Conservation (phyloP, 345 rosid species). For the Populus simonii region DNA sequence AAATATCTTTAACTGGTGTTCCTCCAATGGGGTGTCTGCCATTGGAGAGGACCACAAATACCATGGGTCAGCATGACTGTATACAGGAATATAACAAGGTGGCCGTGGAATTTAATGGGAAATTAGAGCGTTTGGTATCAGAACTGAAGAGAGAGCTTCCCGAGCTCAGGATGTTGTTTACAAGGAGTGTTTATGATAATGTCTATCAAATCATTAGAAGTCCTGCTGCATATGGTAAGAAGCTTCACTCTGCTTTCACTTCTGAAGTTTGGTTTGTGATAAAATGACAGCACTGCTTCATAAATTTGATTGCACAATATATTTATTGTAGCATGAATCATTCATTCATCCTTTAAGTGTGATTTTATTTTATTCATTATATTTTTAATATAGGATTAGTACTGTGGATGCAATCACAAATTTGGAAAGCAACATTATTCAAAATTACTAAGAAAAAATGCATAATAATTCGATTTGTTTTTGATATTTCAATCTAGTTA, state of each 20-base stretch:
- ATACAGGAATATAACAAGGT: constrained; percentile 55
- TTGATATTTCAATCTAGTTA: too few relatives aligned
- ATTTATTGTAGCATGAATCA: not conserved
- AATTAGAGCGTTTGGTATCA: constrained; percentile 32
- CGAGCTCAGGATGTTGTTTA: constrained; percentile 43
- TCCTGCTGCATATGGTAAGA: constrained; percentile 44
- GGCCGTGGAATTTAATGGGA: constrained; percentile 56
- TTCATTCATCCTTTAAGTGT: not conserved
- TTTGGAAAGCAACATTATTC: too few relatives aligned
- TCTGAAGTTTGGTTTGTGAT: not conserved
- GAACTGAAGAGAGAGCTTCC: constrained; percentile 45
- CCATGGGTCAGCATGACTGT: constrained; percentile 45
- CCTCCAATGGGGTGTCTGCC: constrained; percentile 90
- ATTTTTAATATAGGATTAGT: too few relatives aligned
- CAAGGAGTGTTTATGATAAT: constrained; percentile 40
- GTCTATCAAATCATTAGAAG: constrained; percentile 43
- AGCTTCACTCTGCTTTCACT: not conserved
- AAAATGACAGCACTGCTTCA: not conserved
- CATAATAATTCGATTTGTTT: too few relatives aligned
- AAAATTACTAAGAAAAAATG: too few relatives aligned
- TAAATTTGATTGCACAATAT: not conserved
- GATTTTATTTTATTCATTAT: too few relatives aligned
- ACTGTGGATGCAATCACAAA: too few relatives aligned
- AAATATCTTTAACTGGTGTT: constrained; percentile 53
- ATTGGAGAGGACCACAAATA: constrained; percentile 64